Percentiles rank a stretch among this genome's conserved stretches.
Evolutionary conservation across 108 stramenopile genomes (phyloP).

Genomic region (Mayamaea pseudoterrestris): DNA sequence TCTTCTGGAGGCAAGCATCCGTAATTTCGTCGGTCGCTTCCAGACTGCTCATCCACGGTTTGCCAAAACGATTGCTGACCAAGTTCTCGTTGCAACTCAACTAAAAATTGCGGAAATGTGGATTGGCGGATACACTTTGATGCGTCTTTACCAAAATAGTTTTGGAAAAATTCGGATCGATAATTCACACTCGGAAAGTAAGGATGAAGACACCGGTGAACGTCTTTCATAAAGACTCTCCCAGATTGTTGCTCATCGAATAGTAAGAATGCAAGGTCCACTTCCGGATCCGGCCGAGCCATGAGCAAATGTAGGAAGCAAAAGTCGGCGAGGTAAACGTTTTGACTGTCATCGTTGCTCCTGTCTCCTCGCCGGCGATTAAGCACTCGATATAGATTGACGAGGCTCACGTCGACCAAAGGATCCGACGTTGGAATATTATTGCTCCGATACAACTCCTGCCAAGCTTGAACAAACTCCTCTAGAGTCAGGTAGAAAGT

Average conservation of each 20-base stretch:
- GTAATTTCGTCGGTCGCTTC: neutral
- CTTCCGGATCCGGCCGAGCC: slow-evolving; percentile 40
- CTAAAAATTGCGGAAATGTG: slow-evolving; percentile 41
- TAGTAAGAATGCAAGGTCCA: slow-evolving; percentile 39
- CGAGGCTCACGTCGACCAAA: slow-evolving; percentile 5
- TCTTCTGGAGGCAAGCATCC: slow-evolving; percentile 20
- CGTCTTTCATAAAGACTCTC: slow-evolving; percentile 11
- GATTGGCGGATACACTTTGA: slow-evolving; percentile 13
- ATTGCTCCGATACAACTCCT: neutral
- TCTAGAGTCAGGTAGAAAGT: slow-evolving; percentile 37
- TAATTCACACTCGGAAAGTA: slow-evolving; percentile 16
- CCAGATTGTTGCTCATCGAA: slow-evolving; percentile 21
- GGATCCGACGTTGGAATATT: slow-evolving; percentile 1
- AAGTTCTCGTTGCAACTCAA: slow-evolving; percentile 33
- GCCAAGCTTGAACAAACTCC: slow-evolving; percentile 19
- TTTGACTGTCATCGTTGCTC: slow-evolving; percentile 3
- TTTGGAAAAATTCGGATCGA: slow-evolving; percentile 28
- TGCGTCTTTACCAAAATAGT: slow-evolving; percentile 30
- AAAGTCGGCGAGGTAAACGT: slow-evolving; percentile 28
- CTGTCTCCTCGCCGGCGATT: slow-evolving; percentile 10
- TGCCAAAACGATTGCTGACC: slow-evolving; percentile 37
- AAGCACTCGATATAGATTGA: slow-evolving; percentile 19
- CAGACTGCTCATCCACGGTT: slow-evolving; percentile 4
- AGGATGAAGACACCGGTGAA: slow-evolving; percentile 12
- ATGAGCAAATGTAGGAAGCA: slow-evolving; percentile 41